These are phyloP conservation scores for Coniferiporia weirii DNA, from an alignment of 1,284 basidiomycete genomes.

Conservation along the genomic window DNA sequence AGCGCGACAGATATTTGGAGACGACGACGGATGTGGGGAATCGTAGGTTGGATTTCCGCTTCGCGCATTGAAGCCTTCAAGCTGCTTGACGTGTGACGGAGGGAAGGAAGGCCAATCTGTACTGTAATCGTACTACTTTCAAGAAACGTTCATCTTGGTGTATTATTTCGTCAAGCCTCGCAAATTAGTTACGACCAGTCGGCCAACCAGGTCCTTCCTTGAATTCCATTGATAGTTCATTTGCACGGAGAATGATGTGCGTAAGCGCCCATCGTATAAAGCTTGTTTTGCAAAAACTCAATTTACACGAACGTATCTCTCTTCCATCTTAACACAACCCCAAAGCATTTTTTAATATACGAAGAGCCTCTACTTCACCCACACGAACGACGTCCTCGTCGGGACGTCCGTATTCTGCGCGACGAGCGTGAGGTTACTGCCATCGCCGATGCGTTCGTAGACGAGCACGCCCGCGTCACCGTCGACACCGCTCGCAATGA, in stretches of 20 bases:
- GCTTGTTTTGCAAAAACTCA: too few species aligned
- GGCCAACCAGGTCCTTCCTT: too few species aligned
- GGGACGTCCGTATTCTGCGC: conserved; percentile 47
- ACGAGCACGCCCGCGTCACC: conserved; percentile 50
- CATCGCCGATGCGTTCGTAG: conserved; percentile 48
- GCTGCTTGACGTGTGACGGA: neutral
- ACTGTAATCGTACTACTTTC: too few species aligned
- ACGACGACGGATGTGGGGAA: conserved; percentile 41
- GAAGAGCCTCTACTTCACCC: conserved; percentile 17
- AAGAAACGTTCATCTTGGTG: too few species aligned
- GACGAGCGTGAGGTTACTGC: conserved; percentile 45
- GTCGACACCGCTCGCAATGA: conserved; percentile 49
- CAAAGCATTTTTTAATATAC: neutral
- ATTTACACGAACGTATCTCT: too few species aligned
- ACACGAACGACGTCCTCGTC: conserved; percentile 51
- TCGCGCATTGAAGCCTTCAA: conserved; percentile 32
- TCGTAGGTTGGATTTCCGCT: conserved; percentile 38
- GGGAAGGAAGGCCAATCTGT: neutral
- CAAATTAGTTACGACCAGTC: too few species aligned
- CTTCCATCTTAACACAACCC: neutral
- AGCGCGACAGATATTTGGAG: conserved; percentile 35
- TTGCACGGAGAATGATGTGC: too few species aligned
- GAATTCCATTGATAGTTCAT: too few species aligned
- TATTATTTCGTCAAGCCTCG: too few species aligned
- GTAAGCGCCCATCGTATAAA: too few species aligned